phyloP scores from a whole-genome alignment of 2,329 filamentous ascomycete genomes.

The Fusarium musae region DNA sequence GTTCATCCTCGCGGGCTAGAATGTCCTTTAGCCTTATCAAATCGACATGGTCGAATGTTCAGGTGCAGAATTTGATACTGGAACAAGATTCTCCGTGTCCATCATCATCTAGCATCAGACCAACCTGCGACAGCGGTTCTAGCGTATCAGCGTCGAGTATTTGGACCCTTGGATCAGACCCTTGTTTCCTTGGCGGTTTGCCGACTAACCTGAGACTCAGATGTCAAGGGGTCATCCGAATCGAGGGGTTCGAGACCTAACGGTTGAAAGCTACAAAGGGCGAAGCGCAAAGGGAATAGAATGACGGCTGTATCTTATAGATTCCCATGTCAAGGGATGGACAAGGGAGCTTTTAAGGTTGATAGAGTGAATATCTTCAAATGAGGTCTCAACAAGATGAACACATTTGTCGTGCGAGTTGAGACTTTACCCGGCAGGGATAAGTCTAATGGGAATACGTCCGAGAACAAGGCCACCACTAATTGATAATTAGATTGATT shows the following conservation, averaged over 20 bases:
- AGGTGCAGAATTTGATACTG: conserved; percentile 37
- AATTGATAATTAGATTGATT: background rate
- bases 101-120: conserved; percentile 37
- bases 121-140: conserved; percentile 41
- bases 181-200: conserved; percentile 29
- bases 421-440: conserved; percentile 16
- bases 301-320: conserved; percentile 35
- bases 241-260: conserved; percentile 24
- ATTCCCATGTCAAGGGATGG: conserved; percentile 35
- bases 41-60: conserved; percentile 17
- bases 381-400: conserved; percentile 1
- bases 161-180: conserved; percentile 23
- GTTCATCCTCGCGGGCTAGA: background rate
- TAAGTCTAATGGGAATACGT: background rate
- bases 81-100: conserved; percentile 42
- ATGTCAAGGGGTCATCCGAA: conserved; percentile 25
- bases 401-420: conserved; percentile 13
- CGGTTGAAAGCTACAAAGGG: conserved; percentile 22
- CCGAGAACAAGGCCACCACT: conserved; percentile 16
- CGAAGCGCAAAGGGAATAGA: conserved; percentile 19
- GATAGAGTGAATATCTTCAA: conserved; percentile 3
- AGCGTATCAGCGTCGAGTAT: conserved; percentile 33
- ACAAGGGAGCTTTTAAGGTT: conserved; percentile 15
- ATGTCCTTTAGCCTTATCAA: conserved; percentile 19
- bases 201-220: conserved; percentile 43